Conservation (phyloP, 2,329 filamentous ascomycete genomes). For the Chalaropsis ovoidea region DNA sequence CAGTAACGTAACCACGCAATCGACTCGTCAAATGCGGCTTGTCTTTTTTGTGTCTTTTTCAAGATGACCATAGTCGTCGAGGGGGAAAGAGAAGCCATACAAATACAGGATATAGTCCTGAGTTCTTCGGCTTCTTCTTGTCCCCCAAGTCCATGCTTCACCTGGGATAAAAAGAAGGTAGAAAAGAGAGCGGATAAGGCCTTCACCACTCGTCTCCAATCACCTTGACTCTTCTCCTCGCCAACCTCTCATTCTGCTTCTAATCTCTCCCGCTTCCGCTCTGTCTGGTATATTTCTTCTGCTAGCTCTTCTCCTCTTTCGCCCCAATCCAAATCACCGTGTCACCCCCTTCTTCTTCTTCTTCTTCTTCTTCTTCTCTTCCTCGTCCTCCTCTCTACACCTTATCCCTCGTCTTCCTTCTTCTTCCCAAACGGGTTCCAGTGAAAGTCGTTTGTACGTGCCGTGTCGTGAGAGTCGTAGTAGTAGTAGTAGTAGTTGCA, state of each 20-base stretch:
- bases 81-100: background rate
- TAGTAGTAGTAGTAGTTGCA: constrained; percentile 16
- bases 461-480: constrained; percentile 20
- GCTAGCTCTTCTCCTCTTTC: constrained; percentile 5
- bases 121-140: background rate
- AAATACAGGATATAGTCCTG: background rate
- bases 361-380: background rate
- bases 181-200: background rate
- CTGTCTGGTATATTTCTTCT: constrained; percentile 9
- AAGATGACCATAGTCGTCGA: background rate
- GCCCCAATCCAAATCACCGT: background rate
- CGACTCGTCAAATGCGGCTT: constrained; percentile 19
- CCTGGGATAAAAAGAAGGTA: background rate
- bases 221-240: constrained; percentile 10
- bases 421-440: constrained; percentile 14
- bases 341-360: background rate
- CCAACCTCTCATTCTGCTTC: constrained; percentile 6
- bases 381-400: constrained; percentile 8
- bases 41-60: constrained; percentile 17
- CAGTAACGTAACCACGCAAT: constrained; percentile 20
- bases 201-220: background rate
- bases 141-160: background rate
- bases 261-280: constrained; percentile 18
- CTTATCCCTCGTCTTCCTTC: constrained; percentile 7
- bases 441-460: constrained; percentile 19